A percentile compares a stretch with the other conserved stretches of the same genome.
Evolutionary conservation across 2,329 filamentous ascomycete species (phyloP).

Genomic region (Thielaviopsis ethacetica): DNA sequence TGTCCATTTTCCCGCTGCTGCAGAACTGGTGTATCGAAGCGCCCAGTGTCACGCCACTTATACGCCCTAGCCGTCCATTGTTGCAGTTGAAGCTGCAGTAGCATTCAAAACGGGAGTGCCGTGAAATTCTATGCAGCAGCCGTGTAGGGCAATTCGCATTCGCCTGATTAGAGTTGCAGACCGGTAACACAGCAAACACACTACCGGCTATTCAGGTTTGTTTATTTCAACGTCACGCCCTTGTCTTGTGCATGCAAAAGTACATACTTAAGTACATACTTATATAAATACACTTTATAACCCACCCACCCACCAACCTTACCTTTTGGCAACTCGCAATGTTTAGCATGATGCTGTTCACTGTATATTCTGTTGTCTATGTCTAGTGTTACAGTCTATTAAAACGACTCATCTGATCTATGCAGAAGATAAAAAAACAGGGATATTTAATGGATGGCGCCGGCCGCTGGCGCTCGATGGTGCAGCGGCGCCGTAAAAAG

Average conservation of each 20-base stretch:
- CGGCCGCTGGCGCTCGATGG: not conserved
- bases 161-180: not conserved
- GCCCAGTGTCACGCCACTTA: not conserved
- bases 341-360: not conserved
- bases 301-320: not conserved
- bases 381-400: conserved; percentile 11
- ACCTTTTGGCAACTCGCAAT: not conserved
- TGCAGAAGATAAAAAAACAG: not conserved
- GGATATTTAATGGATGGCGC: not conserved
- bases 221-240: not conserved
- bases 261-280: not conserved
- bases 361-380: conserved; percentile 10
- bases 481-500: not conserved
- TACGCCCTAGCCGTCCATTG: not conserved
- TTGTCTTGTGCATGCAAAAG: too few species aligned
- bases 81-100: not conserved
- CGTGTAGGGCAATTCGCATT: not conserved
- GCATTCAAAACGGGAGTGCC: not conserved
- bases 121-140: too few species aligned
- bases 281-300: not conserved
- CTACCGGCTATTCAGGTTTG: not conserved
- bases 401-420: conserved; percentile 6
- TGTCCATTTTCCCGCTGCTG: not conserved
- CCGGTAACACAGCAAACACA: not conserved
- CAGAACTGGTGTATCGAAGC: not conserved